Conservation (phyloP, 75 land plant genomes). For the Selaginella tamariscina region DNA sequence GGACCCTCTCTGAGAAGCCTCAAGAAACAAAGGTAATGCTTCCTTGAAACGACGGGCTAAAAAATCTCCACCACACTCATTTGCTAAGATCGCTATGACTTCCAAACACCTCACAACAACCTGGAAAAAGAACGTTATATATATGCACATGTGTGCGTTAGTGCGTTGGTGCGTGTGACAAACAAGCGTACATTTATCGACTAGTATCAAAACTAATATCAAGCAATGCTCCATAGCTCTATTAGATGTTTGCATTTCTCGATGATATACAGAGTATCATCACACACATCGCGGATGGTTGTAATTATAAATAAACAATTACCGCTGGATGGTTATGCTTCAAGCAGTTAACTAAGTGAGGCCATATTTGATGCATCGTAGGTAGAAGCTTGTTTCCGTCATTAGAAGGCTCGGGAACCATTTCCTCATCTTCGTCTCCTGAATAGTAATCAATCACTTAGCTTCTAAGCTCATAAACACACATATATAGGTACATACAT, state of each 20-base stretch:
- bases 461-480: no score
- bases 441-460: no score
- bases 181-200: background rate
- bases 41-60: slow-evolving; percentile 31
- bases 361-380: slow-evolving; percentile 31
- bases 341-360: slow-evolving; percentile 26
- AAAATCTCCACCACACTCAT: slow-evolving; percentile 29
- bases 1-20: slow-evolving; percentile 22
- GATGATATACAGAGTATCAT: no score
- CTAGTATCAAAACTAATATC: background rate
- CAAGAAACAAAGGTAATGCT: slow-evolving; percentile 20
- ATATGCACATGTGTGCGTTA: background rate
- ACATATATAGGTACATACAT: slow-evolving; percentile 8
- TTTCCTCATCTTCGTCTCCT: slow-evolving; percentile 15
- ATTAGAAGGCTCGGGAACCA: background rate
- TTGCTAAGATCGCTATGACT: slow-evolving; percentile 19
- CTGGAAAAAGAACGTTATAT: slow-evolving; percentile 14
- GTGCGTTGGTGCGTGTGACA: background rate
- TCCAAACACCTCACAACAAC: slow-evolving; percentile 19
- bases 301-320: background rate
- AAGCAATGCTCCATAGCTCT: slow-evolving; percentile 6
- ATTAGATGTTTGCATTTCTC: background rate
- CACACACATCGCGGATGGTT: no score
- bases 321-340: slow-evolving; percentile 25
- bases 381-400: slow-evolving; percentile 25